phyloP scores from a whole-genome alignment of 345 rosid species.

The Leavenworthia alabamica region DNA sequence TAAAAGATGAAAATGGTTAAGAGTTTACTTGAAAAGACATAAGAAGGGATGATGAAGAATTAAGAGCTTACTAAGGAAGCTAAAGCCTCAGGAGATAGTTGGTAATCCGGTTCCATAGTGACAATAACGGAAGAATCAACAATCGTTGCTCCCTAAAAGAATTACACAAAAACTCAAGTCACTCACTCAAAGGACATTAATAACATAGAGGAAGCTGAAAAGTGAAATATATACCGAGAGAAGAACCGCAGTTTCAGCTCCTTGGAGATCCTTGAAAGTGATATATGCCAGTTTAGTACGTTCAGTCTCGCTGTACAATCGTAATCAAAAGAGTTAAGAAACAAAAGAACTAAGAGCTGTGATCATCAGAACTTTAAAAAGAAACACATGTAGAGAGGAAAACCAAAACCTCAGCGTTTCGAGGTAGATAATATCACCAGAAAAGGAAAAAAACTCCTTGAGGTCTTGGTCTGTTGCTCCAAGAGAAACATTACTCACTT shows the following conservation, averaged over 20 bases:
- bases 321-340: neutral
- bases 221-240: too few species aligned
- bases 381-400: too few species aligned
- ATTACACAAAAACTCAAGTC: too few species aligned
- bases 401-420: slow-evolving; percentile 60
- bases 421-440: slow-evolving; percentile 58
- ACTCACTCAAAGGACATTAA: too few species aligned
- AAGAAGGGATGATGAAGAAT: too few species aligned
- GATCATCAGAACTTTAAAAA: too few species aligned
- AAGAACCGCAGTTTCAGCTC: slow-evolving; percentile 77
- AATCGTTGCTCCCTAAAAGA: too few species aligned
- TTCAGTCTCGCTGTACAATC: slow-evolving; percentile 48
- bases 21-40: too few species aligned
- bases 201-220: too few species aligned
- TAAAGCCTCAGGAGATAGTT: slow-evolving; percentile 62
- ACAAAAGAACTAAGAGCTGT: too few species aligned
- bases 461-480: slow-evolving; percentile 52
- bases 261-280: slow-evolving; percentile 72
- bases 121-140: slow-evolving; percentile 52
- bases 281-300: slow-evolving; percentile 54
- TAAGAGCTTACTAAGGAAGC: slow-evolving; percentile 47
- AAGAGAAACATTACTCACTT: slow-evolving; percentile 52
- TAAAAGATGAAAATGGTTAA: too few species aligned
- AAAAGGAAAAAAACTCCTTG: slow-evolving; percentile 64
- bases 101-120: slow-evolving; percentile 57